phyloP scores from a whole-genome alignment of 1,139 yeast species.

The Meyerozyma smithsonii region DNA sequence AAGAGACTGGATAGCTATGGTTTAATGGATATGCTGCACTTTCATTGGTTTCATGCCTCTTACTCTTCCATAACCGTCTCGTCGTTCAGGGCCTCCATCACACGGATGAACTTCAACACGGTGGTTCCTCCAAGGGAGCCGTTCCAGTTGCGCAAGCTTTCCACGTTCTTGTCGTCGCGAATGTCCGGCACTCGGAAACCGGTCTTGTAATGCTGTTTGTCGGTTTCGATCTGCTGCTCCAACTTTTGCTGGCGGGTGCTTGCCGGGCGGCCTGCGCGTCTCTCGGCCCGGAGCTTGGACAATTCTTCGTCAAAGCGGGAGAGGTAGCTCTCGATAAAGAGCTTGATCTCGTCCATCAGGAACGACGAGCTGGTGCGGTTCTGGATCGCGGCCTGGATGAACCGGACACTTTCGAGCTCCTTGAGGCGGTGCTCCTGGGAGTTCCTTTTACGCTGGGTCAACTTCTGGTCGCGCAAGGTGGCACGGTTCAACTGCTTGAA shows the following conservation, averaged over 20 bases:
- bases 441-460: slow-evolving; percentile 51
- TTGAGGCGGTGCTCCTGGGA: slow-evolving; percentile 56
- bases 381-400: slow-evolving; percentile 59
- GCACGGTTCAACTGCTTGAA: slow-evolving; percentile 82
- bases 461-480: slow-evolving; percentile 72
- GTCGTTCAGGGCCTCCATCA: slow-evolving; percentile 19
- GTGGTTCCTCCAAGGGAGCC: slow-evolving; percentile 80
- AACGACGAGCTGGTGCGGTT: slow-evolving; percentile 36
- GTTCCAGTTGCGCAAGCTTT: slow-evolving; percentile 65
- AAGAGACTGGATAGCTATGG: too few species aligned
- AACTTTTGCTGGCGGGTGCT: slow-evolving; percentile 62
- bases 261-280: slow-evolving; percentile 89
- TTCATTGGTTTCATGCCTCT: neutral
- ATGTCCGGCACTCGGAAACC: slow-evolving; percentile 79
- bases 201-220: slow-evolving; percentile 53
- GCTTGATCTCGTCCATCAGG: slow-evolving; percentile 52
- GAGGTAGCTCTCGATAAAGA: slow-evolving; percentile 59
- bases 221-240: slow-evolving; percentile 59
- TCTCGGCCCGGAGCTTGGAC: slow-evolving; percentile 46
- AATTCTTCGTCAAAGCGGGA: slow-evolving; percentile 71
- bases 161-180: slow-evolving; percentile 55
- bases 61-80: neutral
- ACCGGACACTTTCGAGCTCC: slow-evolving; percentile 54
- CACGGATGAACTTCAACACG: slow-evolving; percentile 43
- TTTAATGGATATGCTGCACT: neutral